A percentile compares a stretch with the other conserved stretches of the same genome.
Evolutionary conservation across 345 rosid species (phyloP).

Genomic region (Eutrema heterophyllum): DNA sequence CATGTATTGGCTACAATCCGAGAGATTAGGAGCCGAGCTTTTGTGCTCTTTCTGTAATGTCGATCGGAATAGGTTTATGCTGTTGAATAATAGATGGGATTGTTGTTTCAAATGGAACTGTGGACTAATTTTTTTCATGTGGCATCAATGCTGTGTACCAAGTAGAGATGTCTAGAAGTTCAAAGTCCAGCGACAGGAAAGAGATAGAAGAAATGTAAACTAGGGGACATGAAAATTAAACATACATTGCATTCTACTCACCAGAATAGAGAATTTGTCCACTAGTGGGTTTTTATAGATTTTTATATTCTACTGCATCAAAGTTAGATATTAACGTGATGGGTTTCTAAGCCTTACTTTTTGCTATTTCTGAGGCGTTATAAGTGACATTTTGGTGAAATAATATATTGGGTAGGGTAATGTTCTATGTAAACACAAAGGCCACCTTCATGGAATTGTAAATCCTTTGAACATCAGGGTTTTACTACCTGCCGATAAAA

Average conservation of each 20-base stretch:
- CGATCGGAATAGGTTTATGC: not conserved
- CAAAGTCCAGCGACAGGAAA: not conserved
- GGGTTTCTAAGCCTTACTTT: not conserved
- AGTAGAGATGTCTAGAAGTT: conserved; percentile 2
- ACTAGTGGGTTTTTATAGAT: not conserved
- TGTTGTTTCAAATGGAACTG: not conserved
- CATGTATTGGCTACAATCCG: not conserved
- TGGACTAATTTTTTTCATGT: not conserved
- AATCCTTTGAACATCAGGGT: not conserved
- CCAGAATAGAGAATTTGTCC: not conserved
- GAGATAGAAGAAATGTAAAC: not conserved
- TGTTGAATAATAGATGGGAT: not conserved
- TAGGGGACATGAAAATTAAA: not conserved
- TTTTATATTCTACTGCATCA: conserved; percentile 9
- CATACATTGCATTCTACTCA: not conserved
- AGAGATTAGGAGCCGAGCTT: not conserved
- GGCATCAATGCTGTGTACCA: not conserved
- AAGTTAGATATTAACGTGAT: not conserved
- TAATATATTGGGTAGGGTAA: not conserved
- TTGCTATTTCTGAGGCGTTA: not conserved
- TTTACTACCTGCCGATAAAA: not conserved
- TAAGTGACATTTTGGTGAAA: not conserved
- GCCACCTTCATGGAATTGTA: not conserved
- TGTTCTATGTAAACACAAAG: not conserved
- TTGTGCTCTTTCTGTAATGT: not conserved